Percentiles rank a stretch among this genome's conserved stretches.
These are phyloP conservation scores for Craterostigma plantagineum DNA, from an alignment of 257 asterid genomes.

Conservation along the genomic window DNA sequence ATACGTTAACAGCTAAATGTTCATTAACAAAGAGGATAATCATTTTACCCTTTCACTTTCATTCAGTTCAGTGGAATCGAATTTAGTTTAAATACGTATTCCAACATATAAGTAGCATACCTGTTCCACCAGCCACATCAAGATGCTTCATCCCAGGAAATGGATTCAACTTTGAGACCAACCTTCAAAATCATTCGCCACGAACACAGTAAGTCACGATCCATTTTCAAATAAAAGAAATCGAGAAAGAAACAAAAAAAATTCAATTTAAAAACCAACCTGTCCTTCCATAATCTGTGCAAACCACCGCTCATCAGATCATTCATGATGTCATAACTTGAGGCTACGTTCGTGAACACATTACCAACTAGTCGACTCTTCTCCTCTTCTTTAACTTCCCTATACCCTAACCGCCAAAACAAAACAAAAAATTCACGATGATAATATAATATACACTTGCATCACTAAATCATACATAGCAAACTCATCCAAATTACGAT, in stretches of 20 bases:
- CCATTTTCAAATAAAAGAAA: too few species aligned
- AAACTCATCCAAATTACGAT: too few species aligned
- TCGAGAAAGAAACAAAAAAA: too few species aligned
- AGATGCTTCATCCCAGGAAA: constrained; percentile 97
- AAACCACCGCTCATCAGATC: constrained; percentile 88
- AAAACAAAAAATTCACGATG: not conserved
- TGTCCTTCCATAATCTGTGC: constrained; percentile 90
- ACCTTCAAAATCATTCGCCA: constrained; percentile 18
- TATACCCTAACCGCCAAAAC: constrained; percentile 34
- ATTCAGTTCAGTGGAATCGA: too few species aligned
- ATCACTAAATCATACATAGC: not conserved
- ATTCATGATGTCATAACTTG: constrained; percentile 85
- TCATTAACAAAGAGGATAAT: too few species aligned
- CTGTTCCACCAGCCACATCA: constrained; percentile 99
- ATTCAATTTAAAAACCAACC: constrained; percentile 19
- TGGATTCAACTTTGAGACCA: constrained; percentile 76
- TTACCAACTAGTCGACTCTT: constrained; percentile 72
- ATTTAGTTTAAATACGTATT: too few species aligned
- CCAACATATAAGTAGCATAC: constrained; percentile 13
- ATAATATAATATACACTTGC: too few species aligned
- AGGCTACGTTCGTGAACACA: constrained; percentile 74
- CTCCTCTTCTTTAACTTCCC: constrained; percentile 73
- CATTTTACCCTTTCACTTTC: too few species aligned
- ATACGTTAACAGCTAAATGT: too few species aligned
- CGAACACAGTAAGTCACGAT: not conserved